A percentile compares a stretch with the other conserved stretches of the same genome.
phyloP scores from a whole-genome alignment of 2,329 filamentous ascomycete genomes.

The Chalaropsis thielavioides region DNA sequence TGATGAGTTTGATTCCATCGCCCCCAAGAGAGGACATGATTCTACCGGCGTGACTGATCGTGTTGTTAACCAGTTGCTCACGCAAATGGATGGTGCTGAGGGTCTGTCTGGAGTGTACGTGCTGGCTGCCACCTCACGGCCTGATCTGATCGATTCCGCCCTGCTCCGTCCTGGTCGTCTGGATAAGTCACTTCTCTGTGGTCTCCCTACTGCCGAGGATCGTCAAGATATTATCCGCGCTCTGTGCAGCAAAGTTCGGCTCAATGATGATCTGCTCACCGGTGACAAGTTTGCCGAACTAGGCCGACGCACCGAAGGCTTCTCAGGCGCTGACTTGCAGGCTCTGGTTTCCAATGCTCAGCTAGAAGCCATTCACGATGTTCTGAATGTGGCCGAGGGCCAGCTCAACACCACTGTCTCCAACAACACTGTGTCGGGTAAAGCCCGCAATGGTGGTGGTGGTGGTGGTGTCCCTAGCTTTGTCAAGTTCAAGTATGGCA shows the following conservation, averaged over 20 bases:
- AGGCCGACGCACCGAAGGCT: conserved; percentile 68
- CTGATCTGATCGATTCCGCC: conserved; percentile 90
- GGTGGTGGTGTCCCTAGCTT: conserved; percentile 36
- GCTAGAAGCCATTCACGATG: conserved; percentile 89
- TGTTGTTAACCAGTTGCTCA: conserved; percentile 94
- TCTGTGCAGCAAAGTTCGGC: conserved; percentile 64
- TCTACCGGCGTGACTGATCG: conserved; percentile 96
- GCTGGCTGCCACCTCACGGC: conserved; percentile 80
- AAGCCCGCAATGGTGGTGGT: conserved; percentile 18
- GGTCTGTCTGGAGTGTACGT: conserved; percentile 92
- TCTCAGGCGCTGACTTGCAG: conserved; percentile 87
- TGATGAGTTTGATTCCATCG: conserved; percentile 96
- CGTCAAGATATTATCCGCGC: conserved; percentile 77
- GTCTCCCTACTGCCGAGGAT: conserved; percentile 68
- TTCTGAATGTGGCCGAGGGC: conserved; percentile 48
- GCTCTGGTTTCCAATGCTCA: conserved; percentile 93
- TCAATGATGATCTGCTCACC: conserved; percentile 50
- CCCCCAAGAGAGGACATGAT: conserved; percentile 91
- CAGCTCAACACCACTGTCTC: conserved; percentile 24
- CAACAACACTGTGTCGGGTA: conserved; percentile 20
- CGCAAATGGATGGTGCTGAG: conserved; percentile 97
- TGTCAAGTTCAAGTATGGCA: conserved; percentile 72
- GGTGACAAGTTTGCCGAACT: conserved; percentile 53
- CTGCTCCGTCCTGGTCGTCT: conserved; percentile 79
- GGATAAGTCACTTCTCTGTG: conserved; percentile 86